These are phyloP conservation scores for Plantago rigida DNA, from an alignment of 305 asterid species.

Conservation along the genomic window DNA sequence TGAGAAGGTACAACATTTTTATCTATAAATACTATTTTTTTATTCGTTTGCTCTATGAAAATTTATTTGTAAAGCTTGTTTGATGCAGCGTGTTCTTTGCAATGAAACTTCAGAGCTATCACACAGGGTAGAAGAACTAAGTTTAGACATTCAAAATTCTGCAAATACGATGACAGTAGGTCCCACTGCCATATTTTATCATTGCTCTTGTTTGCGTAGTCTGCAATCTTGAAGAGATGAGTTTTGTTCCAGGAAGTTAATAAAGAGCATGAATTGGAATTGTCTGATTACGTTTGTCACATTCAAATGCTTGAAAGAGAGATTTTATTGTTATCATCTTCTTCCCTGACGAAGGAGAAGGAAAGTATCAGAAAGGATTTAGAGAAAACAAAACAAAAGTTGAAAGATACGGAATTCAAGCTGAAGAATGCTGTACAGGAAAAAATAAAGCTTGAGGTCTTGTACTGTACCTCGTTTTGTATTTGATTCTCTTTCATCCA, in stretches of 20 bases:
- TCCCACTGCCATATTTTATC: slow-evolving; percentile 25
- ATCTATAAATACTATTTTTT: slow-evolving; percentile 19
- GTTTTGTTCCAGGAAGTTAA: slow-evolving; percentile 46
- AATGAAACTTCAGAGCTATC: slow-evolving; percentile 49
- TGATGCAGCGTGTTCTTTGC: slow-evolving; percentile 45
- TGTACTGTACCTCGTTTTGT: slow-evolving; percentile 5
- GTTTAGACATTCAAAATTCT: slow-evolving; percentile 42
- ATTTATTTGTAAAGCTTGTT: slow-evolving; percentile 28
- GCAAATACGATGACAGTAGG: slow-evolving; percentile 42
- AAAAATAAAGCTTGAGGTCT: slow-evolving; percentile 93
- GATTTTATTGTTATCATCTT: slow-evolving; percentile 50
- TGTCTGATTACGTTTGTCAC: slow-evolving; percentile 41
- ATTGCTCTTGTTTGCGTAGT: slow-evolving; percentile 20
- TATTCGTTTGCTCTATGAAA: slow-evolving; percentile 23
- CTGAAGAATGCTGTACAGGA: slow-evolving; percentile 77
- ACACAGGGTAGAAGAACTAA: slow-evolving; percentile 49
- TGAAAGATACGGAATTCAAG: slow-evolving; percentile 79
- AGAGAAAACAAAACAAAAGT: slow-evolving; percentile 72
- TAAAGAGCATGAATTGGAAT: slow-evolving; percentile 50
- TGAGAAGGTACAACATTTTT: slow-evolving; percentile 55
- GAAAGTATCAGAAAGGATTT: slow-evolving; percentile 76
- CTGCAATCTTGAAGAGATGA: slow-evolving; percentile 27
- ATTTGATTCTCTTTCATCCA: slow-evolving; percentile 20
- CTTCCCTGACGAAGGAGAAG: slow-evolving; percentile 75
- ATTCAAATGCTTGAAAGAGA: slow-evolving; percentile 60